phyloP scores from a whole-genome alignment of 1,284 basidiomycete species.

The Cryptococcus sp. region DNA sequence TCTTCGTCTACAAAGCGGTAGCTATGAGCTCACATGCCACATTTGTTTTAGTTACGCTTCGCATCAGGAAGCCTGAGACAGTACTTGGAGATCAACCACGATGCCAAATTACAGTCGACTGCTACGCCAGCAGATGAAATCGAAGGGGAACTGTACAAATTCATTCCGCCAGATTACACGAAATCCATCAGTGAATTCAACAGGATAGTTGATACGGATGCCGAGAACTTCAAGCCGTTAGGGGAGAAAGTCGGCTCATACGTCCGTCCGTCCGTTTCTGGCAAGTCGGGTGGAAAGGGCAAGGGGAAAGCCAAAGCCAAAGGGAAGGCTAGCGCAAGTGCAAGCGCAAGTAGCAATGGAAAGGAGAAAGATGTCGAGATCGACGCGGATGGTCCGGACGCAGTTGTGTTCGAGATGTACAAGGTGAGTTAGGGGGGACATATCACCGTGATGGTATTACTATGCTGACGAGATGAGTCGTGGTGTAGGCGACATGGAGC shows the following conservation, averaged over 20 bases:
- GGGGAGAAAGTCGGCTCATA: slow-evolving; percentile 79
- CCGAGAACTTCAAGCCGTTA: slow-evolving; percentile 69
- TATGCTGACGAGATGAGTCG: not conserved
- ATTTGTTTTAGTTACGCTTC: slow-evolving; percentile 65
- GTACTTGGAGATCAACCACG: slow-evolving; percentile 69
- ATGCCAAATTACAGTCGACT: slow-evolving; percentile 66
- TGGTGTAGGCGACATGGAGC: slow-evolving; percentile 79
- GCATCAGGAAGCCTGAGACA: slow-evolving; percentile 81
- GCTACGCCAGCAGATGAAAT: slow-evolving; percentile 83
- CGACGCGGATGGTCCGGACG: slow-evolving; percentile 61
- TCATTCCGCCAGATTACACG: slow-evolving; percentile 76
- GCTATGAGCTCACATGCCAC: not conserved
- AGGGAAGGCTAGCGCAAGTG: slow-evolving; percentile 23
- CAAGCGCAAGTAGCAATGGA: slow-evolving; percentile 4
- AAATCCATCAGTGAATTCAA: slow-evolving; percentile 67
- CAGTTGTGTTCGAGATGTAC: slow-evolving; percentile 77
- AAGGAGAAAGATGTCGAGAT: slow-evolving; percentile 42
- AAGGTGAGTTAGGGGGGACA: slow-evolving; percentile 61
- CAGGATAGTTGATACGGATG: slow-evolving; percentile 69
- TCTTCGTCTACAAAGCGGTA: not conserved
- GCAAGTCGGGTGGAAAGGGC: slow-evolving; percentile 38
- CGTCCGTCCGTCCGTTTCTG: slow-evolving; percentile 56
- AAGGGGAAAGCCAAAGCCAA: slow-evolving; percentile 62
- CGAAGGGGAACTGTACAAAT: slow-evolving; percentile 72
- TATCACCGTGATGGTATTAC: not conserved